Percentiles rank a stretch among this genome's conserved stretches.
These are phyloP conservation scores for Cordyceps pruinosa DNA, from an alignment of 2,329 filamentous ascomycete species.

Conservation along the genomic window DNA sequence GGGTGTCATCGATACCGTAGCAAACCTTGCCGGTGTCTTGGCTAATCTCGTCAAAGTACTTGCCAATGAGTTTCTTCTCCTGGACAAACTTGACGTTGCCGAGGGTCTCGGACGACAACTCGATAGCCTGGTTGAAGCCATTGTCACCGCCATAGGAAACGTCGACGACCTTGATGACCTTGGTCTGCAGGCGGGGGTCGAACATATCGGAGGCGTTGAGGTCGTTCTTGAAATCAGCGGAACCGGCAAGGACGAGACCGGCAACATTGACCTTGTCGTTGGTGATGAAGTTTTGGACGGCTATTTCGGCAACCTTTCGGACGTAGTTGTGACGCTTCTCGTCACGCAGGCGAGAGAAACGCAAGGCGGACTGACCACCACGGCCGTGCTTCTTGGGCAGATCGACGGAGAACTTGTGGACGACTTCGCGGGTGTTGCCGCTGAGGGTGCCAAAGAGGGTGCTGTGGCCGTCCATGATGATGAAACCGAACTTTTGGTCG, in stretches of 20 bases:
- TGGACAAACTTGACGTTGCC: conserved; percentile 99
- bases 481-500: conserved; percentile 98
- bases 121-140: conserved; percentile 99
- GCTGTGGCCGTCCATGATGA: conserved; percentile 99
- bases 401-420: conserved; percentile 98
- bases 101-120: conserved; percentile 87
- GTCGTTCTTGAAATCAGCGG: conserved; percentile 99
- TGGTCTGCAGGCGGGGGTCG: conserved; percentile 79
- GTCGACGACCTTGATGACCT: conserved; percentile 99
- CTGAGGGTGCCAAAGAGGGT: conserved; percentile 94
- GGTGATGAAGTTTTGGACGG: conserved; percentile 98
- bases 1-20: conserved; percentile 95
- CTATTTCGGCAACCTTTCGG: conserved; percentile 94
- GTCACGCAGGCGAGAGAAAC: conserved; percentile 98
- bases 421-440: conserved; percentile 91
- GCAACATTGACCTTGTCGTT: conserved; percentile 97
- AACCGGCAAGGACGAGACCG: conserved; percentile 90
- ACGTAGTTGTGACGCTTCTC: conserved; percentile 99
- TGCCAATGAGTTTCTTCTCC: conserved; percentile 99
- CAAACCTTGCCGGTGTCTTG: conserved; percentile 95
- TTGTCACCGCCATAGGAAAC: conserved; percentile 99
- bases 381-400: conserved; percentile 99
- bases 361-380: conserved; percentile 98
- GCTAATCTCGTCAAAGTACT: conserved; percentile 98
- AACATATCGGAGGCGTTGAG: conserved; percentile 97